Evolutionary conservation across 2,329 filamentous ascomycete genomes (phyloP), one percentile per base, ranked within the genome.

Genomic region (Karstenula rhodostoma): DNA sequence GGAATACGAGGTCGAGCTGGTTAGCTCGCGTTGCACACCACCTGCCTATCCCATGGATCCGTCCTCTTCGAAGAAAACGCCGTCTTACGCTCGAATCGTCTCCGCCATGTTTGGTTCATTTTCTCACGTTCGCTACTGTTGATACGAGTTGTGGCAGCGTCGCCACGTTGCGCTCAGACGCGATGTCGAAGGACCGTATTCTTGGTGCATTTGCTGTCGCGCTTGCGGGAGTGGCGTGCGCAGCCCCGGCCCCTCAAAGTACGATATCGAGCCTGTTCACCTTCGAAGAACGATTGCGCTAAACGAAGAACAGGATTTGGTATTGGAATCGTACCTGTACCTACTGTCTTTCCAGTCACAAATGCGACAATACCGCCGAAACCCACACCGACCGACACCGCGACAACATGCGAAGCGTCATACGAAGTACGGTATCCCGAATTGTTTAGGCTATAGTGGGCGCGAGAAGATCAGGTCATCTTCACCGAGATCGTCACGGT

Each of bases 401-500:
- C 29, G 6, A 47, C 54, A 17, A 49, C 13, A 1, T 62, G 60
- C 35, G 43, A 44, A n/a, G 60, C 57, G 27, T 35, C 37, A 10
- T 62, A 57, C 44, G 22, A 37, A 5, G 57, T 62, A 15, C 51
- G 47, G 15, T 62, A 62, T 22, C 57, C 60, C n/a, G 57, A 62
- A 54, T 27, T 44, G 10, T 52, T 37, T 35, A 59, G 57, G 0
- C 42, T 68, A 5, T 63, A 57, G 32, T 72, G 67, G 69, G 57
- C 70, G 17, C 64, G 61, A 19, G 50, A 63, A 46, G 56, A 50
- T 6, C 56, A 70, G 40, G 63, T 72, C 22, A 48, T 63, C 1
- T 68, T 65, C 47, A 67, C 64, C 1, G 60, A 54, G 5, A 59
- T 56, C 22, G 52, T 72, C n/a, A 63, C 59, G 2, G 65, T 68